Conservation (phyloP, 2,329 filamentous ascomycete genomes). For the Fusarium sp. region DNA sequence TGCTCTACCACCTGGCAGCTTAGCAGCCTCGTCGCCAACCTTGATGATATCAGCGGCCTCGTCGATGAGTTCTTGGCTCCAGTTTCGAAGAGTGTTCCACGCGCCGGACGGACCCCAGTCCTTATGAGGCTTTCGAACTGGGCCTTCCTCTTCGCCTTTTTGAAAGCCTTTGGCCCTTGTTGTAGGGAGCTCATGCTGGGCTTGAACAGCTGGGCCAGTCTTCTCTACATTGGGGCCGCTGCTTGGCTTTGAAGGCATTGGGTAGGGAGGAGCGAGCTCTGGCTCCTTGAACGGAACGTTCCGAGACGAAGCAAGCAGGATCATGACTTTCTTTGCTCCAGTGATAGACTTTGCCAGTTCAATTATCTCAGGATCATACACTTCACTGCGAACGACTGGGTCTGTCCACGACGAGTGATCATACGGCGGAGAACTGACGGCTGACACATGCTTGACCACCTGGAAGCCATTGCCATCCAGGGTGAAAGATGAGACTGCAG, state of each 20-base stretch:
- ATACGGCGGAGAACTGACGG: not conserved
- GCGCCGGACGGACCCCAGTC: not conserved
- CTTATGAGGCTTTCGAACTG: not conserved
- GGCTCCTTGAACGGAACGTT: not conserved
- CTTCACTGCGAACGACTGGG: not conserved
- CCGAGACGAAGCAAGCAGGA: not conserved
- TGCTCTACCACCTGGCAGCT: not conserved
- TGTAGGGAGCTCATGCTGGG: not conserved
- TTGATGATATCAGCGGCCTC: not conserved
- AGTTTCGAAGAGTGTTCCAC: not conserved
- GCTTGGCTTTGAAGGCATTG: fast-evolving
- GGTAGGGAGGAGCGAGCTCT: not conserved
- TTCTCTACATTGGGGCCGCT: fast-evolving
- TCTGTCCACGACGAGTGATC: not conserved
- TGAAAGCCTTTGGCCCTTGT: not conserved
- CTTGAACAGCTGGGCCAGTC: not conserved
- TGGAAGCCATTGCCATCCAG: not conserved
- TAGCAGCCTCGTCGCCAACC: not conserved
- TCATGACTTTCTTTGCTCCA: not conserved
- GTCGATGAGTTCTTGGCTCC: not conserved
- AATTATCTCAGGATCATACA: not conserved
- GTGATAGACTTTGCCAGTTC: not conserved
- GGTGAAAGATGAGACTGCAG: not conserved
- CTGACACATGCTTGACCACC: not conserved
- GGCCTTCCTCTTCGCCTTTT: not conserved